Percentiles rank a stretch among this genome's conserved stretches.
Evolutionary conservation across 2,329 filamentous ascomycete species (phyloP).

Genomic region (Xylariomycetidae sp.): DNA sequence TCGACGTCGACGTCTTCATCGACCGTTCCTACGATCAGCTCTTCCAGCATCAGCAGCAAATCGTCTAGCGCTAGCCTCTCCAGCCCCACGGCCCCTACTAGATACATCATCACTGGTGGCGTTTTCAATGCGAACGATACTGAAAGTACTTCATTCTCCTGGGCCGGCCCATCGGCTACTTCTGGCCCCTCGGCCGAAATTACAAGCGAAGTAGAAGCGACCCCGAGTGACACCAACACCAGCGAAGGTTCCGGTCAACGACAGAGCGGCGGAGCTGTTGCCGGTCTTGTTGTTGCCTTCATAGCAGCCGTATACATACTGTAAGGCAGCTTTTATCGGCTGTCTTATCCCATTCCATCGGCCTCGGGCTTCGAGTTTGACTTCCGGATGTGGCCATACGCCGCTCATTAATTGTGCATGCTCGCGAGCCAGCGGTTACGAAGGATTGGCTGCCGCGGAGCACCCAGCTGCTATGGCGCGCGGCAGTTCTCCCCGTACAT

Average conservation of each 20-base stretch:
- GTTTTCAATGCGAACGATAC: slow-evolving; percentile 52
- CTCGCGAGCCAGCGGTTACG: too few species aligned
- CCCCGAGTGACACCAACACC: slow-evolving; percentile 33
- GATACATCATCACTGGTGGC: slow-evolving; percentile 35
- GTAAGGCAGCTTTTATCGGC: slow-evolving; percentile 10
- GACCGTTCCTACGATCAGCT: slow-evolving; percentile 16
- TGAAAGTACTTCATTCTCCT: slow-evolving; percentile 8
- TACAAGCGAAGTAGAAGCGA: slow-evolving; percentile 17
- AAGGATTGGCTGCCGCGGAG: too few species aligned
- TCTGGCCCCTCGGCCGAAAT: slow-evolving; percentile 22
- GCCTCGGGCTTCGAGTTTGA: not conserved
- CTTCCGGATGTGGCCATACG: too few species aligned
- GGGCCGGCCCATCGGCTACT: slow-evolving; percentile 19
- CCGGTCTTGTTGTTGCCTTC: slow-evolving; percentile 51
- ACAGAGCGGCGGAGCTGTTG: slow-evolving; percentile 46
- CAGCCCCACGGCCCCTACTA: slow-evolving; percentile 12
- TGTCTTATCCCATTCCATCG: slow-evolving; percentile 3
- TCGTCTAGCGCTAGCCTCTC: slow-evolving; percentile 9
- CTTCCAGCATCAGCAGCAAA: slow-evolving; percentile 6
- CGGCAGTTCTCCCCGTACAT: too few species aligned
- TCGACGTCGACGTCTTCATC: slow-evolving; percentile 20
- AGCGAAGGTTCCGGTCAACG: slow-evolving; percentile 40
- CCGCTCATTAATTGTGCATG: too few species aligned
- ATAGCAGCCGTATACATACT: slow-evolving; percentile 41
- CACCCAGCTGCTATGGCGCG: too few species aligned